Evolutionary conservation across 1,139 yeast species (phyloP), one percentile per base, ranked within the genome.

Genomic region (Kurtzmaniella quercitrusa): DNA sequence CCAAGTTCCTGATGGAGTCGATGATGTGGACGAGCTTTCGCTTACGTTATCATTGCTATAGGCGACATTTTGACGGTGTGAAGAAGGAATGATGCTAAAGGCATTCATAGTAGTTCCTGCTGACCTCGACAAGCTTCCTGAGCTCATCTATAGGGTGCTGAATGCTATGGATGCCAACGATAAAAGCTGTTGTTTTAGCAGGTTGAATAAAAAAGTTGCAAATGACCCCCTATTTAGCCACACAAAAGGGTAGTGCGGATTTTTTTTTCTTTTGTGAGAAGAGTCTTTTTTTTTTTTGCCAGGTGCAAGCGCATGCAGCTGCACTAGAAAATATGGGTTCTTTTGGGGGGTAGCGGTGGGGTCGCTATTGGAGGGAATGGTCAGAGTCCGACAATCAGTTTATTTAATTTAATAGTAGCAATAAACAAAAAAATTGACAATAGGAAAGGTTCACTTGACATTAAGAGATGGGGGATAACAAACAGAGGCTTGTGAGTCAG

Each of bases 1-100:
- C 41, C 44, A 42, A 12, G 44, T 26, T 20, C 44, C 42, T 2
- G 44, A 42, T 19, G 34, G 18, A n/a, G 43, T 39, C 4, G 45
- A 42, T 16, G 34, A 30, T 3, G 15, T 30, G 5, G 34, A 30
- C 18, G 34, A 30, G 17, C 34, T 39, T 22, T 42, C 45, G 9
- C 43, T 36, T 14, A 21, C 26, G 8, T 18, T 22, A 17, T 22
- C 40, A 6, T 36, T 14, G 34, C n/a, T n/a, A n/a, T 30, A 30
- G 18, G 34, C 6, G 30, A 14, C 34, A 4, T 14, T 3, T 8
- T 30, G 34, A 18, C 18, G 16, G 15, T 30, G 34, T 14, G 16
- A 14, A 30, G 5, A 9, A 4, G 16, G 34, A 4, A 30, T 16
- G 18, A 30, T 14, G 34, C 17, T 9, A 42, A 42, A 19, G 41